Evolutionary conservation across 2,329 filamentous ascomycete species (phyloP), one percentile per base, ranked within the genome.

Genomic region (Capronia epimyces): DNA sequence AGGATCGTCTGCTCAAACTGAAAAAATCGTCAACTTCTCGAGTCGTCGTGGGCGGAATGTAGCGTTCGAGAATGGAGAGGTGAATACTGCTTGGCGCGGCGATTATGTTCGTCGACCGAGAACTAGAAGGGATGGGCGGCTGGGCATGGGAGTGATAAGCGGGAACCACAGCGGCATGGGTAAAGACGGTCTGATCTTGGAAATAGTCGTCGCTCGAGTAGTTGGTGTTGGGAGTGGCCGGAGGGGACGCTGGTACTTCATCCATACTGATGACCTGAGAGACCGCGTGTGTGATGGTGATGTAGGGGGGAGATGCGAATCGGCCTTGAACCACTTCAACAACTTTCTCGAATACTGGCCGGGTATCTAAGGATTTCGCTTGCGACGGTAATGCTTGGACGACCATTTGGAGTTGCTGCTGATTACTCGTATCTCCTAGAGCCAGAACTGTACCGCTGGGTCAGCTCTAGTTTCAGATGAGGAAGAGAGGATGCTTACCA

Each of bases 231-330:
- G 81, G 81, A 1, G 81, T 83, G 45, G 71, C 76, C 3, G 80
- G 79, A 7, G 81, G 81, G n/a, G 81, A 83, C 24, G 75, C 78
- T 6, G 81, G 81, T 3, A 84, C 71, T 57, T 82, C 80, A 16
- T 75, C 74, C 29, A 84, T 71, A 49, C 75, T 82, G 66, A 82
- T 83, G 13, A 52, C 56, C 46, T 77, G 76, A 34, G 78, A 77
- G 8, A 79, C 80, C 1, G 80, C 81, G 61, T 84, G 80, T 47
- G 80, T 81, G 43, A 84, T 76, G 52, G 81, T 82, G 65, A 83
- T 81, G 69, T 80, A 83, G 2, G 75, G 74, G 0, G 75, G 73
- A 2, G 70, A 64, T 5, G 41, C 46, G 10, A 77, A 73, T 18
- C 71, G 71, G 31, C 73, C 68, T 62, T 82, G 79, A 1, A 84